Evolutionary conservation across 1,284 basidiomycete species (phyloP), one percentile per base, ranked within the genome.

Genomic region (Apiotrichum domesticum): DNA sequence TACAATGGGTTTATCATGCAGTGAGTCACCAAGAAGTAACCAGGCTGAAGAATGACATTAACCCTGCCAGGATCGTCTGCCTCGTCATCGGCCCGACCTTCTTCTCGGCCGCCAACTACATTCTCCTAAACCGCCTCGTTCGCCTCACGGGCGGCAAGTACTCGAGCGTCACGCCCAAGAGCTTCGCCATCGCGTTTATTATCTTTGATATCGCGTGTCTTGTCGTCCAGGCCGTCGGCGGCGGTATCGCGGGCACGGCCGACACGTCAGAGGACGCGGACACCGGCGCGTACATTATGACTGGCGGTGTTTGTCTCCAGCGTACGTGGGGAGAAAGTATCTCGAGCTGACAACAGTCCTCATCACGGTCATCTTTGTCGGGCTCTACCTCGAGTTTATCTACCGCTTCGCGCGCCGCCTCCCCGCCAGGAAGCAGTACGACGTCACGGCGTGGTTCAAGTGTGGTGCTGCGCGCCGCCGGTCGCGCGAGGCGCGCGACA

Each of bases 191-290:
- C 51, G 29, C 66, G 14, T 75, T 77, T 54, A 57, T 72, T 46
- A 49, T 54, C 15, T 69, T 64, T 34, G 75, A 76, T 56, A 15
- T 76, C 32, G 47, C 71, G 39, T 71, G 68, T 14, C 62, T 77
- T 32, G 57, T 70, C 46, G 56, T 77, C 5, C 75, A 77, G 55
- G 75, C 62, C 15, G 52, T 63, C 9, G 76, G 76, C 15, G 76
- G 73, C 15, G 74, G 66, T 3, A 63, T 65, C n/a, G 69, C 70
- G 0, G 61, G 61, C 6, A 60, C 63, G 3, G 64, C 62, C 4
- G 54, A 65, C 33, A 59, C 54, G 7, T 44, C 46, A 13, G 59
- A 54, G 46, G 59, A 40, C 51, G 47, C 63, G 11, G 59, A 71
- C 42, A 62, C 56, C 3, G 73, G 73, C 6, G 70, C 65, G 9